Evolutionary conservation across 2,329 filamentous ascomycete genomes (phyloP), one percentile per base, ranked within the genome.

Genomic region (Sporothrix schenckii): DNA sequence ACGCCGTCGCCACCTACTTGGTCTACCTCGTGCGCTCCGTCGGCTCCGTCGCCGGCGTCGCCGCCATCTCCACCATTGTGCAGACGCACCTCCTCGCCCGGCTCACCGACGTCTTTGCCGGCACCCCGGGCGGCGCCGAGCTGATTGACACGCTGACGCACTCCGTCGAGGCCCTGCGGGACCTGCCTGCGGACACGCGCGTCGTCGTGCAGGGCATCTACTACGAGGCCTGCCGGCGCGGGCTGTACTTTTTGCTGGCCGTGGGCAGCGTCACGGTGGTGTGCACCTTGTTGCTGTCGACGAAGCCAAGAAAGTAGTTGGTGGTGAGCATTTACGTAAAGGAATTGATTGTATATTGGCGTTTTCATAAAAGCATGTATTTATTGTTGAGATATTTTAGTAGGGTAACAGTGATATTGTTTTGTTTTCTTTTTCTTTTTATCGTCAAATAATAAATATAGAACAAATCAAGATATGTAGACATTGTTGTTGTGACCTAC

Each of bases 41-140:
- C n/a, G 70, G 70, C 1, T 66, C 70, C n/a, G 70, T 72, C 34
- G 69, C 68, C n/a, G 71, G 71, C 19, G 68, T 72, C 3, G 71
- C 71, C 0, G 71, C 68, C 44, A 70, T 72, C 66, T 70, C 71
- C 16, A 72, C 71, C 0, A 68, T 72, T 10, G 65, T 70, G 9
- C 71, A 72, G 47, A 60, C 71, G 2, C 58, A 47, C 2, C 44
- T 72, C 7, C 27, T 54, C 1, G n/a, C 50, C 0, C 47, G 41
- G 27, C 39, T 73, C 39, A 24, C 68, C 2, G 60, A 49, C 1
- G 30, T 63, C 3, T 73, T 73, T 58, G 49, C 47, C 13, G 70
- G 34, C 39, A 65, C 54, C 4, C 54, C 66, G 1, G 69, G 54
- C 10, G 69, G 69, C 30, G 56, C 61, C 0, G 69, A 66, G 39